These are phyloP conservation scores for Aspergillus ibericus DNA, from an alignment of 2,329 filamentous ascomycete genomes.

Conservation along the genomic window DNA sequence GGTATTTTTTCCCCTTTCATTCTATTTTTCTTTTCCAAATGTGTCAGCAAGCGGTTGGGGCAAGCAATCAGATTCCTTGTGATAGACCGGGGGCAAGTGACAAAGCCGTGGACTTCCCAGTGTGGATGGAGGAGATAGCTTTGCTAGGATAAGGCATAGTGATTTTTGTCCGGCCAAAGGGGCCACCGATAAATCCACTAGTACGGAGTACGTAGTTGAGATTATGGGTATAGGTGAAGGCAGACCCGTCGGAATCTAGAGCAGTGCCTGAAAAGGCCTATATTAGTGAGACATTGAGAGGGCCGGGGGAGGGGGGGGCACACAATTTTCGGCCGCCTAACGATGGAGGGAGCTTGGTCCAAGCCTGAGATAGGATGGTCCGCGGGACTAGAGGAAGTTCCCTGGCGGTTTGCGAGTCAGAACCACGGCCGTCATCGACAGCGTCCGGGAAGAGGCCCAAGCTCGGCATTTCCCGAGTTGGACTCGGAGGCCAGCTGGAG, in stretches of 20 bases:
- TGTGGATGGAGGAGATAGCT: background rate
- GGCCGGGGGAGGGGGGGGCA: background rate
- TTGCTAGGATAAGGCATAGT: background rate
- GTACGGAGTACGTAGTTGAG: background rate
- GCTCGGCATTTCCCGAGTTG: constrained; percentile 10
- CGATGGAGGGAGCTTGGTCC: background rate
- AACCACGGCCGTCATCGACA: background rate
- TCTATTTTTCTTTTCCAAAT: background rate
- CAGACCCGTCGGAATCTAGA: background rate
- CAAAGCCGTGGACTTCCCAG: background rate
- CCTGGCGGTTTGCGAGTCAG: constrained; percentile 1
- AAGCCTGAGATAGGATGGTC: background rate
- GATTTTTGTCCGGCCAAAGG: background rate
- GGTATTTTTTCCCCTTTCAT: background rate
- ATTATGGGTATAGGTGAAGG: background rate
- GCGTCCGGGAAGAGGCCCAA: background rate
- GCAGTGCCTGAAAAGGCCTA: background rate
- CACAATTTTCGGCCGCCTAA: background rate
- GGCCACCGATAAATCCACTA: background rate
- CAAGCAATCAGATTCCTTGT: background rate
- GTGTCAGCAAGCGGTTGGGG: background rate
- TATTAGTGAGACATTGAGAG: background rate
- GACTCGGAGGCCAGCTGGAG: background rate
- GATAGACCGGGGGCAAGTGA: background rate
- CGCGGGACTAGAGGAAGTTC: background rate